Base-by-base conservation (phyloP, 192 early-diverging fungal species). In the Podila minutissima region DNA sequence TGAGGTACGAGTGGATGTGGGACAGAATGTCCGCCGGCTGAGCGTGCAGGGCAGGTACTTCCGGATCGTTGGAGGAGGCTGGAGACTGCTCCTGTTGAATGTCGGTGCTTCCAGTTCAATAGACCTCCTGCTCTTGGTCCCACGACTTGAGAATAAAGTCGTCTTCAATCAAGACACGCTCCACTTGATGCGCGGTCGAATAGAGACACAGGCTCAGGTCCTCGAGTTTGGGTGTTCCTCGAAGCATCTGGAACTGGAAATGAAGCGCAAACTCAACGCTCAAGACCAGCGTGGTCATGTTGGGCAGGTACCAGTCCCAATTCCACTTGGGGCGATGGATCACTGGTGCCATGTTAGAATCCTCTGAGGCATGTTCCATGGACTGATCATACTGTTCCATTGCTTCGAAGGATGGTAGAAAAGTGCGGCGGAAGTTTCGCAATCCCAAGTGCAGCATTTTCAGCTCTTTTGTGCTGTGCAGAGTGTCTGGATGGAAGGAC, bases 281-380 rank as follows among this genome's bases (percentile, higher is more conserved):
- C 1, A 67, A 20, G 15, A 10, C n/a, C 13, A 67, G 20, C 3
- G 3, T 11, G 17, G 24, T 35, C 26, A 67, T 20, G 29, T 35
- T 8, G 8, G 51, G 50, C 65, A 67, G 31, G 50, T 37, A 33
- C 65, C 65, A 67, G 22, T 67, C 65, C 65, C 65, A 67, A 17
- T 4, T 49, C 63, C 63, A 64, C 20, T n/a, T 10, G 17, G 41
- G 38, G 13, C 63, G 63, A 17, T 46, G 37, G 9, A 49, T 29
- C 63, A n/a, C n/a, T n/a, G 9, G 20, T 32, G 26, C 17, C 12
- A 5, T 17, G 1, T 0, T 13, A 41, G 11, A 9, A 17, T n/a
- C 49, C 26, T n/a, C 49, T 0, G 4, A 29, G 28, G 13, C 11
- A 1, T 9, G 0, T 22, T n/a, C n/a, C 29, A 41, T 20, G 49